Evolutionary conservation across 2,329 filamentous ascomycete species (phyloP), one percentile per base, ranked within the genome.

Genomic region (Cryphonectria japonica): DNA sequence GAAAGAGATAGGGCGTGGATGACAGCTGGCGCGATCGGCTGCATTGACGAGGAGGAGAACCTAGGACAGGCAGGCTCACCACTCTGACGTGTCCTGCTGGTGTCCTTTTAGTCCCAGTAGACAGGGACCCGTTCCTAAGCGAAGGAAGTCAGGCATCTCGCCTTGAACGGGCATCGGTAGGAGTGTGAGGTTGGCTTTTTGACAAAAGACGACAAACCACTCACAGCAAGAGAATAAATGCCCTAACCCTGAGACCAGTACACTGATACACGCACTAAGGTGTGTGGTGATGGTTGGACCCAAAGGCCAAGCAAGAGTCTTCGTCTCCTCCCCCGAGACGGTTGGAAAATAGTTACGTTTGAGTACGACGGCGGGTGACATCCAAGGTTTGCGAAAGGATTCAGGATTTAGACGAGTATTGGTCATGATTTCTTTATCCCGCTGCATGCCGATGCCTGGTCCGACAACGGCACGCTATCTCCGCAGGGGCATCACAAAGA

Each of bases 381-480:
- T 39, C 34, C n/a, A 29, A 29, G 61, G 61, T n/a, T 22, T 43
- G 39, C 63, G 32, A 52, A 65, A 22, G 26, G 39, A 22, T 16
- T n/a, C 32, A 22, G 32, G 2, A 6, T 39, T 7, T 61, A 34
- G 19, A 61, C 32, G 34, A 37, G 34, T 22, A 22, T 37, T 34
- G 41, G 41, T 34, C 63, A 65, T 65, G 63, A 37, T 16, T 52
- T 34, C 29, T 52, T 46, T 65, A 34, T 34, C 63, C 43, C 41
- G 43, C 26, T 13, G 63, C 63, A 50, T 50, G 63, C 63, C 43
- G 41, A 41, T 52, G 37, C 41, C 43, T 34, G 63, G 63, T 32
- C 63, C 63, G 63, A 52, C 43, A 34, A 50, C 63, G 63, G 63
- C 63, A 46, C 63, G 63, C 2, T 65, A 65, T 65, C 63, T 52